phyloP scores from a whole-genome alignment of 306 rosid species.

The Abrus pulchellus region DNA sequence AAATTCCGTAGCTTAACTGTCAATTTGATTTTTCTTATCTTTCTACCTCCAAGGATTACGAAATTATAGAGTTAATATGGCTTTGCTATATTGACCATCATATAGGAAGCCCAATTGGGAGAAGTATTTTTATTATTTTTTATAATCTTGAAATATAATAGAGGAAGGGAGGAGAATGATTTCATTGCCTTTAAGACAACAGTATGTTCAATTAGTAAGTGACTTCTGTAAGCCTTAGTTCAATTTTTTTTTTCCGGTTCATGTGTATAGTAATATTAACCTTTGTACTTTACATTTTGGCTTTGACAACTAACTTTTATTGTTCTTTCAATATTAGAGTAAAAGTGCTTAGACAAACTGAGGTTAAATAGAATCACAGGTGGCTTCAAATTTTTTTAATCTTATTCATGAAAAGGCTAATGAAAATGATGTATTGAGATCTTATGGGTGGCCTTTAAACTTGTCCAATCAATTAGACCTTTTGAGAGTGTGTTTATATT shows the following conservation, averaged over 20 bases:
- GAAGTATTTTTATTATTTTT: constrained; percentile 38
- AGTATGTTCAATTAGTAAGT: constrained; percentile 25
- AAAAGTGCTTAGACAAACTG: background rate
- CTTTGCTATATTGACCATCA: constrained; percentile 43
- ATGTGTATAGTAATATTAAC: constrained; percentile 43
- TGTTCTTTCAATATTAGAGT: background rate
- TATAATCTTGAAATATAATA: constrained; percentile 42
- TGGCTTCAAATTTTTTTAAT: background rate
- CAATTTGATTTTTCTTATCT: constrained; percentile 26
- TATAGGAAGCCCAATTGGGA: constrained; percentile 49
- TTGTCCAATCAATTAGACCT: background rate
- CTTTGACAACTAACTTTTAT: constrained; percentile 16
- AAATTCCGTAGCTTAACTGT: constrained; percentile 66
- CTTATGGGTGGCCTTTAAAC: background rate
- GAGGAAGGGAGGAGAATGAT: constrained; percentile 42
- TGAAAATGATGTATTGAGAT: background rate
- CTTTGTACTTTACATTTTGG: constrained; percentile 2
- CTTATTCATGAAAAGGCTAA: background rate
- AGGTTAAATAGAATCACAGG: background rate
- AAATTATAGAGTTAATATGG: constrained; percentile 42
- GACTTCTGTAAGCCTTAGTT: constrained; percentile 6
- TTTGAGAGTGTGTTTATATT: background rate
- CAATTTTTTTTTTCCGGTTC: background rate
- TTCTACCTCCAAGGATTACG: constrained; percentile 11
- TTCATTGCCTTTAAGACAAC: constrained; percentile 34